Conservation (phyloP, 192 early-diverging fungal genomes). For the Globomyces pollinis-pini region DNA sequence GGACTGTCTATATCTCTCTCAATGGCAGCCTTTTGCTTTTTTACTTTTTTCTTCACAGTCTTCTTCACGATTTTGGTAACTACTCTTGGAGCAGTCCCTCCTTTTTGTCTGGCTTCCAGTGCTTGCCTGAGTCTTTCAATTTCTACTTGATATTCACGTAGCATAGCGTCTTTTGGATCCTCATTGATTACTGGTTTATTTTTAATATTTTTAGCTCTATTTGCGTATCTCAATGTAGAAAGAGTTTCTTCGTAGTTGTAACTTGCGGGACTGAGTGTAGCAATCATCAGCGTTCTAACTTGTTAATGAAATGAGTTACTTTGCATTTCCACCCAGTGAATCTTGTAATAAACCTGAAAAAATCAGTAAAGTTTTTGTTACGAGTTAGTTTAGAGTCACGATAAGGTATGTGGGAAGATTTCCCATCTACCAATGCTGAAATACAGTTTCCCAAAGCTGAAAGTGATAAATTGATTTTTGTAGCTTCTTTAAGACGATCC, state of each 20-base stretch:
- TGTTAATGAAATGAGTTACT: no score
- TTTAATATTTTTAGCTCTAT: slow-evolving; percentile 60
- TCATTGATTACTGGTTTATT: slow-evolving; percentile 61
- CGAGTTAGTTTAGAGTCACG: slow-evolving; percentile 58
- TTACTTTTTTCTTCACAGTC: slow-evolving; percentile 33
- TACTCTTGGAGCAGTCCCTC: slow-evolving; percentile 15
- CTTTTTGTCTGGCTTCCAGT: slow-evolving; percentile 40
- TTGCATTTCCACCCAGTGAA: slow-evolving; percentile 58
- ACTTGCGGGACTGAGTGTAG: slow-evolving; percentile 48
- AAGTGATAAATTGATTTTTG: slow-evolving; percentile 56
- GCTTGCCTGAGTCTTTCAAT: slow-evolving; percentile 45
- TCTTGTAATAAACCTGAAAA: slow-evolving; percentile 49
- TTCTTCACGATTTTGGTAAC: slow-evolving; percentile 47
- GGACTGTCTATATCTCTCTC: slow-evolving; percentile 6
- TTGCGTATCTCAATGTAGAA: slow-evolving; percentile 52
- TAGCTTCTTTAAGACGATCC: slow-evolving; percentile 55
- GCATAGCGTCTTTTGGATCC: slow-evolving; percentile 60
- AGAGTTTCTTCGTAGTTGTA: slow-evolving; percentile 61
- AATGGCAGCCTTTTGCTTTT: slow-evolving; percentile 3
- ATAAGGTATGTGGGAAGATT: slow-evolving; percentile 53
- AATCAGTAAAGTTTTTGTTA: slow-evolving; percentile 16
- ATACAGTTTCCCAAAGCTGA: slow-evolving; percentile 60
- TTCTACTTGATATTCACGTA: slow-evolving; percentile 58
- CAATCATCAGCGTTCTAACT: slow-evolving; percentile 64
- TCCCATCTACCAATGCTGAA: slow-evolving; percentile 54